Base-by-base conservation (phyloP, 371 early-diverging fungal species). In the Saksenaea vasiformis region DNA sequence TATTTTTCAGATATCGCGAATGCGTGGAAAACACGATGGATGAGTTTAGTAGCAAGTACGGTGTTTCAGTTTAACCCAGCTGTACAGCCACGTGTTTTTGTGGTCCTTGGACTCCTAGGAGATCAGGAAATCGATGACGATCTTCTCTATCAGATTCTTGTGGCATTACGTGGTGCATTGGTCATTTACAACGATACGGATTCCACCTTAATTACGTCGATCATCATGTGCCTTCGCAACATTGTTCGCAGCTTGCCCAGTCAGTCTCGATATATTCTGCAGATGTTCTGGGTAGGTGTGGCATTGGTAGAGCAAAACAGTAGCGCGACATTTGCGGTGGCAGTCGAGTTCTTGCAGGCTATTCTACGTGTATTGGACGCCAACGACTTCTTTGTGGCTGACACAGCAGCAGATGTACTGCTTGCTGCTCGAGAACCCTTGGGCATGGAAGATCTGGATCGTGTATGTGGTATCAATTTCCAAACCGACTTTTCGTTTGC, bases 21-120 rank as follows among this genome's bases (percentile, higher is more conserved):
- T 70, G 85, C 82, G 13, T 93, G 95, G 90, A 89, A 94, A 59
- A 88, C 95, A 10, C 81, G 95, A 54, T 96, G 95, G 95, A 92
- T 95, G 86, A 87, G 93, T 44, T 75, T 97, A 60, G 91, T 95
- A 4, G 89, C 95, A 0, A 91, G 92, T 53, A 92, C 92, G 19
- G 94, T 96, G 0, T 97, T 97, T 87, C 93, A 94, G 65, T 91
- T 90, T 75, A 95, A 96, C 67, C 95, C 93, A 9, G 93, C 94
- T 0, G 86, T 95, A 35, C 98, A 97, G 72, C 97, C 96, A 0
- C 89, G 97, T 24, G 92, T 96, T 0, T 97, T 97, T 79, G 91
- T 96, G 15, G 88, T 92, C 5, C 80, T 97, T 22, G 98, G 97
- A 9, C 91, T 91, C 54, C 80, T 97, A 27, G 92, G 95, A 0